These are phyloP conservation scores for Ogataea ganodermae DNA, from an alignment of 805 yeast species.

Conservation along the genomic window DNA sequence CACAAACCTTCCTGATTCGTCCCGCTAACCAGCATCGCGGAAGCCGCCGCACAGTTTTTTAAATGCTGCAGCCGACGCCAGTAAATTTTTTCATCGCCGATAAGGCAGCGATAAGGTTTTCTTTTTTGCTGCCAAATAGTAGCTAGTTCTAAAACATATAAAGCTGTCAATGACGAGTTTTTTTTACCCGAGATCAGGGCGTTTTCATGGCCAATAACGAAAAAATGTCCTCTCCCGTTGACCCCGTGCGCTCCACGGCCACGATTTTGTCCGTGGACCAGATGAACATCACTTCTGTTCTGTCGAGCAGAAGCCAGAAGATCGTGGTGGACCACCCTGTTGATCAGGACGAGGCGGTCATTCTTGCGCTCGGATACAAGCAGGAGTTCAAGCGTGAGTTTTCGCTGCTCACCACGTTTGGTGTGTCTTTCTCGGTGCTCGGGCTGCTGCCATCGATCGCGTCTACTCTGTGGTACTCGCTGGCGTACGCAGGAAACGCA, in stretches of 20 bases:
- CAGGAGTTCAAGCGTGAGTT: constrained; percentile 66
- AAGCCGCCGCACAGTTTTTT: background rate
- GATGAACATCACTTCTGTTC: constrained; percentile 28
- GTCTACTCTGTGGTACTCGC: constrained; percentile 58
- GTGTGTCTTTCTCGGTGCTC: constrained; percentile 64
- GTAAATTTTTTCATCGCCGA: background rate
- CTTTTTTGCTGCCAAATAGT: background rate
- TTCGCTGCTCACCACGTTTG: constrained; percentile 54
- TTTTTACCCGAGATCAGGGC: background rate
- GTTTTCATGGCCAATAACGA: background rate
- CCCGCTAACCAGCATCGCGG: background rate
- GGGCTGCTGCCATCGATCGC: constrained; percentile 68
- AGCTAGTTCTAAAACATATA: background rate
- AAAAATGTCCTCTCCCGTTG: constrained; percentile 3
- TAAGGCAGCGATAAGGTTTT: background rate
- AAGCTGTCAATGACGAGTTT: too few species aligned
- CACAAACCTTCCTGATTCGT: background rate
- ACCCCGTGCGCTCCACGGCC: constrained; percentile 27
- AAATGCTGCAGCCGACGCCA: background rate
- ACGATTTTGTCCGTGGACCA: constrained; percentile 34
- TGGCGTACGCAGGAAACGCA: constrained; percentile 60
- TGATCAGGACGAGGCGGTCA: constrained; percentile 51
- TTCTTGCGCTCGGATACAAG: constrained; percentile 59
- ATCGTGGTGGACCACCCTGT: constrained; percentile 48
- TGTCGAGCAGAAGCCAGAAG: constrained; percentile 24